Base-by-base conservation (phyloP, 2,329 filamentous ascomycete species). In the Neocatenulostroma microsporum region DNA sequence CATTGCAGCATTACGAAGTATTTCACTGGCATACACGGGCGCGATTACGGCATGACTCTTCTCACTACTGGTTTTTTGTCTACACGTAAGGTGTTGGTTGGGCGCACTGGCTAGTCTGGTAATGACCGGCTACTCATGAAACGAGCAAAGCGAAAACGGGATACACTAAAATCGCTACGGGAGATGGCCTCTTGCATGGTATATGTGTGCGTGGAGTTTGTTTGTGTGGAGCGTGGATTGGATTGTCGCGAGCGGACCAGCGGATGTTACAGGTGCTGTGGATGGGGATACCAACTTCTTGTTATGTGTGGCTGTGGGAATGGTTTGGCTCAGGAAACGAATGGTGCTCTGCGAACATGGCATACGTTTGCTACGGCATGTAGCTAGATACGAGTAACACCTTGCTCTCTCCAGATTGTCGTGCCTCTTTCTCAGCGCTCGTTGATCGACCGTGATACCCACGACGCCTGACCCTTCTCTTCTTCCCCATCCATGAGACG, bases 1-100 rank as follows among this genome's bases (percentile, higher is more conserved):
- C n/a, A n/a, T 41, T 41, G 34, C 32, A 34, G 30, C 37, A 30
- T 39, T 29, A 31, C 21, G 23, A 29, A 28, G 23, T 25, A 32
- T 21, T 32, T 5, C 30, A 6, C 17, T 14, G n/a, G 5, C 4
- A 8, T 9, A 23, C 3, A 4, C 14, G 9, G 29, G 25, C 23
- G 24, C 11, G 18, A 32, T 31, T 13, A 15, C 27, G 26, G 35
- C 27, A 31, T 24, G 8, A 30, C 14, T 27, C 19, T 33, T n/a
- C 21, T 14, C 13, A n/a, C 17, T 20, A 13, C 15, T 26, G 15
- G 9, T 36, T 31, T 26, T 37, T 10, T 11, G 15, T 19, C 13
- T 20, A 12, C 13, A 12, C 20, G 35, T 21, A 32, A 8, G 36
- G 36, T 38, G 36, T 38, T 33, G 28, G 29, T 9, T 10, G 8